These are phyloP conservation scores for Kwoniella sp. DNA, from an alignment of 768 basidiomycete species.

Conservation along the genomic window DNA sequence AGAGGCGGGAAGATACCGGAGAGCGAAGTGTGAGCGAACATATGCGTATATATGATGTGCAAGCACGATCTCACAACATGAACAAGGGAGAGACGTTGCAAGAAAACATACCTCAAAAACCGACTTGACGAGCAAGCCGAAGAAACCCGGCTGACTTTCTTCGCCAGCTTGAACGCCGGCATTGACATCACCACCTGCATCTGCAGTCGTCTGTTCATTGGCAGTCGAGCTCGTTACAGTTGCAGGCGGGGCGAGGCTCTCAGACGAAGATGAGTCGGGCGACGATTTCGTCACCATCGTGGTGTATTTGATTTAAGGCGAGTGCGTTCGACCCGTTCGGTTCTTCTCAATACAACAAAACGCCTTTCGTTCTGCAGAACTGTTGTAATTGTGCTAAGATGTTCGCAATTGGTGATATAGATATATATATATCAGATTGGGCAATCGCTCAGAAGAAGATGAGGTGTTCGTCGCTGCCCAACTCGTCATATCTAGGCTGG, in stretches of 20 bases:
- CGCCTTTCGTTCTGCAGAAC: too few relatives aligned
- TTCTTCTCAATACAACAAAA: too few relatives aligned
- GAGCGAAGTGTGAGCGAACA: neutral
- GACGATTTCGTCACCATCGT: neutral
- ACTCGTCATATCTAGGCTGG: too few relatives aligned
- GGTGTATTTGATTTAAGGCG: neutral
- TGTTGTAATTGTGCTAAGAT: too few relatives aligned
- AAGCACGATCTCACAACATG: neutral
- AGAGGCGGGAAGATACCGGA: neutral
- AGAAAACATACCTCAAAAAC: conserved; percentile 48
- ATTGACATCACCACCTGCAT: too few relatives aligned
- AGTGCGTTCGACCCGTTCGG: neutral
- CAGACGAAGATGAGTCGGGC: neutral
- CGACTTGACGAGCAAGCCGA: conserved; percentile 44
- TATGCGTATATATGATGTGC: neutral
- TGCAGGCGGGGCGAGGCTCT: neutral
- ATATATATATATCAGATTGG: too few relatives aligned
- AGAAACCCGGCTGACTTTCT: conserved; percentile 32
- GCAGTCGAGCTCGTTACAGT: neutral
- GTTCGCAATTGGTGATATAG: too few relatives aligned
- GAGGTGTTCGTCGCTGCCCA: too few relatives aligned
- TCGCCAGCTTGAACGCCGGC: neutral
- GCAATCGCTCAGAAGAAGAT: too few relatives aligned
- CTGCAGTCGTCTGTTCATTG: neutral
- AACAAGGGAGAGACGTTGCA: neutral